Base-by-base conservation (phyloP, 352 stramenopile genomes). In the Stramenopiles sp. region DNA sequence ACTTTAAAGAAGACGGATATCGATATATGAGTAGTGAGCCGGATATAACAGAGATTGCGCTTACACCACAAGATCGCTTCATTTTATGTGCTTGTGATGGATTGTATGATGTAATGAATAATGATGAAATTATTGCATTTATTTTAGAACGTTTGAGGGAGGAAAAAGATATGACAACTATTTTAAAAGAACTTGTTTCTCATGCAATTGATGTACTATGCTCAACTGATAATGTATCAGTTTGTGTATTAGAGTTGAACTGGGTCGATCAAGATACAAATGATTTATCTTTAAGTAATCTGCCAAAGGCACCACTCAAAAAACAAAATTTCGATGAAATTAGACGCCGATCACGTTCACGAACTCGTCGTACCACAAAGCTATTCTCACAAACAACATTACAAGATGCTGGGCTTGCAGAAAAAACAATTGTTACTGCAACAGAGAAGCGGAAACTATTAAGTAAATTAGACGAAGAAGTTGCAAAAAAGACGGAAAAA, bases 71-170 rank as follows among this genome's bases (percentile, higher is more conserved):
- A 84, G 88, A 93, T 79, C 79, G 85, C 33, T 91, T 88, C 73
- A 77, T 94, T 31, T 82, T 94, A 77, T 80, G 92, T 38, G 89
- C 88, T 30, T 93, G 87, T 79, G 89, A 94, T 81, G 89, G 89
- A 13, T 84, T 93, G 78, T 94, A 86, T 84, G 89, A 94, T 82
- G 89, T 94, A 4, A 88, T 92, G 82, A 80, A 80, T 0, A 88
- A 90, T 80, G 81, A 90, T 1, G 81, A 90, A 33, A 78, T 80
- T n/a, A 43, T 33, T 0, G 74, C 1, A 33, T 76, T 33, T 13
- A 33, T 76, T 20, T 76, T 33, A 31, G 65, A 76, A 76, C 65
- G 31, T 4, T 13, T 31, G 31, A 4, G 30, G 4, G 13, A 31
- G 13, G 13, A 76, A 33, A 33, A 76, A 31, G 30, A 76, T 13